Evolutionary conservation across 208 protist genomes (phyloP).

Genomic region (Crithidia fasciculata): DNA sequence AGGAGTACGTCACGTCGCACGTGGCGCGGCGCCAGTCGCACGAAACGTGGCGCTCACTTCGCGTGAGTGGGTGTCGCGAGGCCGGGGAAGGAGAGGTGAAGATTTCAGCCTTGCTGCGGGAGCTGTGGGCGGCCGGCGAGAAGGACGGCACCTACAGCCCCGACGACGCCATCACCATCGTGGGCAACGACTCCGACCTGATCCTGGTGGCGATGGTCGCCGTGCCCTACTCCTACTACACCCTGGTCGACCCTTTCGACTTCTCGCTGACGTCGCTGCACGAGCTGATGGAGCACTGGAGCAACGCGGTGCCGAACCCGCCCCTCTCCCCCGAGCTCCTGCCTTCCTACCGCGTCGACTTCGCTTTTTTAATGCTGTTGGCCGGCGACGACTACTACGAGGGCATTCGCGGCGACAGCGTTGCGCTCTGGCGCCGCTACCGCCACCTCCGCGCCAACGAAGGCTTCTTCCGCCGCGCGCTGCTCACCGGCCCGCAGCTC

Average conservation of each 20-base stretch:
- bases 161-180: constrained; percentile 70
- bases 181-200: constrained; percentile 89
- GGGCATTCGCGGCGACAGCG: constrained; percentile 49
- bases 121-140: constrained; percentile 37
- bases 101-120: constrained; percentile 60
- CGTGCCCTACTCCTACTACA: constrained; percentile 62
- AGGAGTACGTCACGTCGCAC: constrained; percentile 40
- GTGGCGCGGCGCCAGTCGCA: constrained; percentile 13
- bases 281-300: constrained; percentile 80
- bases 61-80: constrained; percentile 53
- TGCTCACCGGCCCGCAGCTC: constrained; percentile 47
- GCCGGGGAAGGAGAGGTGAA: constrained; percentile 88
- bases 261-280: constrained; percentile 51
- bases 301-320: constrained; percentile 45
- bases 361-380: constrained; percentile 82
- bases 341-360: constrained; percentile 83
- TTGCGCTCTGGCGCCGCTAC: constrained; percentile 73
- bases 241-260: constrained; percentile 61
- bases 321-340: constrained; percentile 52
- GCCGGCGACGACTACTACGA: constrained; percentile 82
- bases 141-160: constrained; percentile 39
- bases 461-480: constrained; percentile 56
- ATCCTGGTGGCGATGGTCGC: constrained; percentile 68
- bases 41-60: constrained; percentile 24
- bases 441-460: constrained; percentile 70